Evolutionary conservation across 2,329 filamentous ascomycete species (phyloP).

Genomic region (Amesomyces nigricolor): DNA sequence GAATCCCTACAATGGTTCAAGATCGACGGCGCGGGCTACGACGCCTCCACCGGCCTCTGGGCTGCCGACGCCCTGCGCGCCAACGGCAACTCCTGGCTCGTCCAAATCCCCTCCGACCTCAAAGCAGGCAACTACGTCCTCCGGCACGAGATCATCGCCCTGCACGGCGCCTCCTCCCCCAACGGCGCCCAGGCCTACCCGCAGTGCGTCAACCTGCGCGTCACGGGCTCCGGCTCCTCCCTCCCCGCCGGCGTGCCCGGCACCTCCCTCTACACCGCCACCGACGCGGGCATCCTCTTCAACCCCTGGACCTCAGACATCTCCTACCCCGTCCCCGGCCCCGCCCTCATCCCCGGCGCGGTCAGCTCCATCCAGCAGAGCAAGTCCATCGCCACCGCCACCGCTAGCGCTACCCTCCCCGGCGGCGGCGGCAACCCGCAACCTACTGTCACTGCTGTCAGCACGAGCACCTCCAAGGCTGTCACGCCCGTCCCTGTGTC

Average conservation of each 20-base stretch:
- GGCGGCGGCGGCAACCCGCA: slow-evolving; percentile 12
- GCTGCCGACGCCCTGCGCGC: slow-evolving; percentile 44
- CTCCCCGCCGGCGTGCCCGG: slow-evolving; percentile 26
- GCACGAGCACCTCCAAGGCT: background rate
- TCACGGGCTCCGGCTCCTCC: slow-evolving; percentile 34
- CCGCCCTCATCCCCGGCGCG: slow-evolving; percentile 25
- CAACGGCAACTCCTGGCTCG: slow-evolving; percentile 40
- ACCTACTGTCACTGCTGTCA: background rate
- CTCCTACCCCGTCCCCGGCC: slow-evolving; percentile 28
- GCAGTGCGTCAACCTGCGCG: slow-evolving; percentile 43
- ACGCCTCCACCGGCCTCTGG: slow-evolving; percentile 44
- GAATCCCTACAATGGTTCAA: slow-evolving; percentile 55
- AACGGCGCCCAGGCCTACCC: slow-evolving; percentile 45
- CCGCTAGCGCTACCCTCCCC: slow-evolving; percentile 20
- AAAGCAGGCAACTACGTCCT: slow-evolving; percentile 40
- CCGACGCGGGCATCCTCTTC: slow-evolving; percentile 26
- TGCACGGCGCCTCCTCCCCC: slow-evolving; percentile 36
- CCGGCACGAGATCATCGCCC: slow-evolving; percentile 44
- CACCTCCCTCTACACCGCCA: slow-evolving; percentile 24
- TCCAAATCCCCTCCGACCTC: slow-evolving; percentile 37
- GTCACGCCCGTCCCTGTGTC: slow-evolving; percentile 6
- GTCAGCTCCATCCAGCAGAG: slow-evolving; percentile 20
- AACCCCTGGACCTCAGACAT: slow-evolving; percentile 22
- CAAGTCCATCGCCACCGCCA: slow-evolving; percentile 19
- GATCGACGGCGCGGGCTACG: slow-evolving; percentile 52